Percentiles rank a stretch among this genome's conserved stretches.
Evolutionary conservation across 805 yeast genomes (phyloP).

Genomic region (Tetrapisispora iriomotensis): DNA sequence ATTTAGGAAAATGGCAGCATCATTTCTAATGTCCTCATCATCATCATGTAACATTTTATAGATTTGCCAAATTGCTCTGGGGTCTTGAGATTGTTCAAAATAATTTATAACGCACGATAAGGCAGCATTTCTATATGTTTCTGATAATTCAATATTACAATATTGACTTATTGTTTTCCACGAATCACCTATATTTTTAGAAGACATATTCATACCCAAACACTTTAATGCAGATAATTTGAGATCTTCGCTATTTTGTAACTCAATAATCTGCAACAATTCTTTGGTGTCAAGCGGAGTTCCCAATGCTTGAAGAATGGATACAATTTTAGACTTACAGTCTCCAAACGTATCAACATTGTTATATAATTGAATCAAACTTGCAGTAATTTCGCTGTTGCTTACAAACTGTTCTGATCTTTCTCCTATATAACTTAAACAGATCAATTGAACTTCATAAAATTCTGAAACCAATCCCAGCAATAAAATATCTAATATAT

Average conservation of each 20-base stretch:
- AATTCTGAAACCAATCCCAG: conserved; percentile 32
- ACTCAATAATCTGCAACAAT: conserved; percentile 19
- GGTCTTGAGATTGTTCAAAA: conserved; percentile 2
- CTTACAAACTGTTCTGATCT: not conserved
- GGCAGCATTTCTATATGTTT: conserved; percentile 18
- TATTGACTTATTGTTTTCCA: conserved; percentile 8
- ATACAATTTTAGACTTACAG: conserved; percentile 36
- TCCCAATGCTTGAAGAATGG: conserved; percentile 22
- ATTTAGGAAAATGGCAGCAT: conserved; percentile 36
- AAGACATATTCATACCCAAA: conserved; percentile 36
- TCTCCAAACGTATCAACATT: conserved; percentile 32
- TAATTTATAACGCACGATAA: conserved; percentile 15
- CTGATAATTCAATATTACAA: conserved; percentile 17
- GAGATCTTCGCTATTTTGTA: conserved; percentile 36
- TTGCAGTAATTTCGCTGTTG: conserved; percentile 5
- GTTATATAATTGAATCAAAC: conserved; percentile 20
- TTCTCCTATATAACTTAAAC: conserved; percentile 29
- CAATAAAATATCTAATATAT: conserved; percentile 23
- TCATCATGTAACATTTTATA: conserved; percentile 50
- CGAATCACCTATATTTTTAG: conserved; percentile 6
- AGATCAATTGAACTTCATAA: conserved; percentile 38
- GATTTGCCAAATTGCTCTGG: conserved; percentile 17
- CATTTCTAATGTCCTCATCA: conserved; percentile 47
- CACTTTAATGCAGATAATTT: conserved; percentile 41
- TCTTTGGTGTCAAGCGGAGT: conserved; percentile 15